Evolutionary conservation across 305 asterid species (phyloP).

Genomic region (Solanum aculeatissimum): DNA sequence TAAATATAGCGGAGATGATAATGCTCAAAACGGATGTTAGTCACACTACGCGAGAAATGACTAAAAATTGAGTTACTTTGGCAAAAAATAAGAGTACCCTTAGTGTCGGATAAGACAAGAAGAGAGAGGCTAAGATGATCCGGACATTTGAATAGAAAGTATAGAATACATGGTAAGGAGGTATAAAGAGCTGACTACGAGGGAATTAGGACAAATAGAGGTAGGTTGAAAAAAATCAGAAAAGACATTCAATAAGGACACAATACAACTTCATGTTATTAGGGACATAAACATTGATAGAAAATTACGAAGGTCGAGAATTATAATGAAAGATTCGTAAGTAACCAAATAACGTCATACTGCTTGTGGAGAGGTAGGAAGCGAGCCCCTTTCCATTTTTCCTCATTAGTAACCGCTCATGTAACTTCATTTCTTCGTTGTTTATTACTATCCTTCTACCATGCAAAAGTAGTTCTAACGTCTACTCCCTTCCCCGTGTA

Average conservation of each 20-base stretch:
- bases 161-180: neutral
- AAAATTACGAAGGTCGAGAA: neutral
- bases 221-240: neutral
- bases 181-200: neutral
- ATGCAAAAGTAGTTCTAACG: no score
- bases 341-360: rapidly evolving
- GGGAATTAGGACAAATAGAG: neutral
- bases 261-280: neutral
- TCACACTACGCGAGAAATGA: neutral
- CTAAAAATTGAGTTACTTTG: neutral
- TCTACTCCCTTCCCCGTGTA: no score
- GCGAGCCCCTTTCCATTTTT: neutral
- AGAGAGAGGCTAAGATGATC: neutral
- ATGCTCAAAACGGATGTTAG: no score
- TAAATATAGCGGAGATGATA: no score
- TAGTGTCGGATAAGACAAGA: neutral
- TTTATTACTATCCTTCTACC: no score
- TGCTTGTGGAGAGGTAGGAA: neutral
- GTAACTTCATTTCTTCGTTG: neutral
- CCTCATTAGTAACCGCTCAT: neutral
- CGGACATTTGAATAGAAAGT: neutral
- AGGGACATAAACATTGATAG: no score
- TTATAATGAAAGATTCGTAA: rapidly evolving
- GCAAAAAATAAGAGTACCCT: rapidly evolving
- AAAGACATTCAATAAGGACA: no score